These are phyloP conservation scores for Aspergillus pseudonomiae DNA, from an alignment of 2,329 filamentous ascomycete species.

Conservation along the genomic window DNA sequence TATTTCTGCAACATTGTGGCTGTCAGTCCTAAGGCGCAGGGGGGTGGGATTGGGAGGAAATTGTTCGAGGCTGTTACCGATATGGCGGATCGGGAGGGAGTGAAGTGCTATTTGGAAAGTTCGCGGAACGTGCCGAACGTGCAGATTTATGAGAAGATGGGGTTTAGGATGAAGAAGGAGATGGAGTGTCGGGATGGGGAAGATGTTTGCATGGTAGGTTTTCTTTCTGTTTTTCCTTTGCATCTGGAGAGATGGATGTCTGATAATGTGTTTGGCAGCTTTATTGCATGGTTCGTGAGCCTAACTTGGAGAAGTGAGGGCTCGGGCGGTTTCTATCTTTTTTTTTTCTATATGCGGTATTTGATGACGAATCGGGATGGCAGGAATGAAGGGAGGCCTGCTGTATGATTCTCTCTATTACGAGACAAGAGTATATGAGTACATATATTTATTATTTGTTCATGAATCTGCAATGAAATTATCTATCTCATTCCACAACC, in stretches of 20 bases:
- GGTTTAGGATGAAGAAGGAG: slow-evolving; percentile 66
- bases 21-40: slow-evolving; percentile 67
- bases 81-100: slow-evolving; percentile 65
- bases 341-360: not conserved
- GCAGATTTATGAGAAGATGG: slow-evolving; percentile 70
- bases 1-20: slow-evolving; percentile 80
- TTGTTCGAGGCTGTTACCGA: slow-evolving; percentile 68
- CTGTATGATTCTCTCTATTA: not conserved
- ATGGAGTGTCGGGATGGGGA: slow-evolving; percentile 69
- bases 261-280: slow-evolving; percentile 13
- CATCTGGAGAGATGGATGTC: not conserved
- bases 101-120: slow-evolving; percentile 71
- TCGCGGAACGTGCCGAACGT: slow-evolving; percentile 70
- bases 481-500: not conserved
- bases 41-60: slow-evolving; percentile 65
- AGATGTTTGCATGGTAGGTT: slow-evolving; percentile 54
- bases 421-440: not conserved
- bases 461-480: not conserved
- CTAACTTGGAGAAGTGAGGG: slow-evolving; percentile 9
- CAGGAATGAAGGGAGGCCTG: not conserved
- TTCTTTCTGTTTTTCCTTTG: not conserved
- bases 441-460: not conserved
- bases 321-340: not conserved
- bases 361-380: slow-evolving; percentile 1
- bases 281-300: slow-evolving; percentile 26